Conservation (phyloP, 148 eudicot species). For the Fagopyrum tataricum region DNA sequence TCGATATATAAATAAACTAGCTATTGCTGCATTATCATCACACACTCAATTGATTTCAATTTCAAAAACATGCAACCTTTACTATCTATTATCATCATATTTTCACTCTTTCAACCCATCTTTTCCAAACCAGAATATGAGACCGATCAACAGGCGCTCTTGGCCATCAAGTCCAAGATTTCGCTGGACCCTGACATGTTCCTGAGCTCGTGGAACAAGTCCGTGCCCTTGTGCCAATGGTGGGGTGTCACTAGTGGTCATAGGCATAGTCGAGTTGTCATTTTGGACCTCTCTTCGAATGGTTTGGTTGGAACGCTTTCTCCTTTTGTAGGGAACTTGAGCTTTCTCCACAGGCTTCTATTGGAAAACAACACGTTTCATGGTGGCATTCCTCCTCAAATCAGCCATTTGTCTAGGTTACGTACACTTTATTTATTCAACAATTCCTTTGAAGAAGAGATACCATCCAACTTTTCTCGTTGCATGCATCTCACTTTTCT, state of each 20-base stretch:
- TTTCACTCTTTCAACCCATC: neutral
- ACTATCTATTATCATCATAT: neutral
- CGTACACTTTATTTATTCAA: too few relatives aligned
- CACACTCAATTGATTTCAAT: neutral
- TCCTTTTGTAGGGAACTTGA: conserved; percentile 22
- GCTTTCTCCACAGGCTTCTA: conserved; percentile 13
- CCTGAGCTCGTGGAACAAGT: conserved; percentile 4
- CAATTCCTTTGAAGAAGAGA: conserved; percentile 1
- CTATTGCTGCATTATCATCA: neutral
- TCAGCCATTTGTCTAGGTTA: too few relatives aligned
- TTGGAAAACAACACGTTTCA: neutral
- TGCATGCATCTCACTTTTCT: conserved; percentile 12
- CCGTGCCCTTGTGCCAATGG: conserved; percentile 13
- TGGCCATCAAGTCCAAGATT: conserved; percentile 12
- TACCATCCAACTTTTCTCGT: conserved; percentile 16
- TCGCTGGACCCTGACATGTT: neutral
- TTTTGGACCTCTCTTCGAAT: neutral
- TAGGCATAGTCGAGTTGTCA: conserved; percentile 17
- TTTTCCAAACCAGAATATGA: neutral
- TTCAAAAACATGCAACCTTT: neutral
- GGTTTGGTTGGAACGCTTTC: conserved; percentile 17
- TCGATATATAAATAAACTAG: neutral
- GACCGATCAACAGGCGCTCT: neutral
- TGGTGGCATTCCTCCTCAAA: too few relatives aligned
- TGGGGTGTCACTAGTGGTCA: conserved; percentile 15